Conservation (phyloP, 305 asterid genomes). For the Fraxinus angustifolia region DNA sequence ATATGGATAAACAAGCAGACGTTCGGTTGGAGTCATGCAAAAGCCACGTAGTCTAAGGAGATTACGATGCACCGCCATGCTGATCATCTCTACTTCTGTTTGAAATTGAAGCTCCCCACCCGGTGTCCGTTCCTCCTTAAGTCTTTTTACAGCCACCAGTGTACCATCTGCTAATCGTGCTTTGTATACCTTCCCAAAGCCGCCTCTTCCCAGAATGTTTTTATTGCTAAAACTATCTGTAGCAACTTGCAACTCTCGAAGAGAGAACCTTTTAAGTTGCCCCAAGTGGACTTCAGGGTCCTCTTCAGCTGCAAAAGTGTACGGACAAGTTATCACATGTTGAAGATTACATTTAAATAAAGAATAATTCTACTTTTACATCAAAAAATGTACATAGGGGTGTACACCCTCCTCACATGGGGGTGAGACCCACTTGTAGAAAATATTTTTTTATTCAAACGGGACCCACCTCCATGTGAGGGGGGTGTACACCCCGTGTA, state of each 20-base stretch:
- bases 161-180: conserved; percentile 61
- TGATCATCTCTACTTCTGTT: conserved; percentile 64
- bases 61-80: conserved; percentile 66
- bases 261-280: conserved; percentile 56
- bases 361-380: too few relatives aligned
- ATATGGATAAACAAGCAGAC: conserved; percentile 57
- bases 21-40: conserved; percentile 60
- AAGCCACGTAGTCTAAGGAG: conserved; percentile 56
- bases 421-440: too few relatives aligned
- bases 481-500: too few relatives aligned
- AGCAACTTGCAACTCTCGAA: conserved; percentile 59
- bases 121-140: conserved; percentile 63
- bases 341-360: not conserved
- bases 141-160: conserved; percentile 56
- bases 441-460: too few relatives aligned
- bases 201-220: conserved; percentile 61
- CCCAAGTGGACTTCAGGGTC: conserved; percentile 64
- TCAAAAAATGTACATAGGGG: too few relatives aligned
- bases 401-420: too few relatives aligned
- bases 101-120: conserved; percentile 71
- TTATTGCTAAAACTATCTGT: conserved; percentile 61
- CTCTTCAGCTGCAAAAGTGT: conserved; percentile 55
- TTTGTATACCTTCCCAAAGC: conserved; percentile 63
- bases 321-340: conserved; percentile 2
- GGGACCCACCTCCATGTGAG: too few relatives aligned